Base-by-base conservation (phyloP, 495 filamentous ascomycete species). In the Daldinia caldariorum region DNA sequence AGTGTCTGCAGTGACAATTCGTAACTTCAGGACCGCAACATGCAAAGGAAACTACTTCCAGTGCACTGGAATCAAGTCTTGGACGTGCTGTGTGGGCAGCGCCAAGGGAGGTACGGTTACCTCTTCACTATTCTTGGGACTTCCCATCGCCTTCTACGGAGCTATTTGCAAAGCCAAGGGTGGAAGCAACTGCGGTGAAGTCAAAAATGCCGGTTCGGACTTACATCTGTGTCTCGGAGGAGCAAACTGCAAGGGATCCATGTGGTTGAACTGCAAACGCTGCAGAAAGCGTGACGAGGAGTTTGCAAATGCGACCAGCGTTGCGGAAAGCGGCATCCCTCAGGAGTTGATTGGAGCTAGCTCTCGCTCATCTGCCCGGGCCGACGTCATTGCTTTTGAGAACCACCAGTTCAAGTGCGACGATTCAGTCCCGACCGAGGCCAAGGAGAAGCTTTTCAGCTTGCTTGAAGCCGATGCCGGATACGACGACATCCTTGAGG, bases 381-480 rank as follows among this genome's bases (percentile, higher is more conserved):
- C 43, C 43, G 43, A 47, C 43, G 20, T 18, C 3, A 9, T 47
- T 22, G 43, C 43, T 47, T 47, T 47, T 6, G 43, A 47, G 10
- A 16, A 47, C 2, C 43, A 47, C 43, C 43, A 47, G 10, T 47
- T 47, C 43, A 47, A 47, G 20, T 47, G 12, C 43, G 43, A 47
- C 43, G 1, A 4, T 2, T 47, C 43, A 5, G 43, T 47, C 12
- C 43, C 43, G 3, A 18, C 43, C 1, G 43, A 47, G 16, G 43
- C 22, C 2, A 47, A 47, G 43, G 16, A 47, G 5, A 47, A 47
- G 18, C 22, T 47, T 5, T 3, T 20, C 43, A 18, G 20, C 43
- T 12, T 47, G 18, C 20, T 47, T 22, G 43, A 47, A 0, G 18
- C 43, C 43, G 43, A 47, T 8, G 43, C 43, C 12, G 18, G 16